phyloP scores from a whole-genome alignment of 1,139 yeast genomes.

The Yamadazyma trypodendri region DNA sequence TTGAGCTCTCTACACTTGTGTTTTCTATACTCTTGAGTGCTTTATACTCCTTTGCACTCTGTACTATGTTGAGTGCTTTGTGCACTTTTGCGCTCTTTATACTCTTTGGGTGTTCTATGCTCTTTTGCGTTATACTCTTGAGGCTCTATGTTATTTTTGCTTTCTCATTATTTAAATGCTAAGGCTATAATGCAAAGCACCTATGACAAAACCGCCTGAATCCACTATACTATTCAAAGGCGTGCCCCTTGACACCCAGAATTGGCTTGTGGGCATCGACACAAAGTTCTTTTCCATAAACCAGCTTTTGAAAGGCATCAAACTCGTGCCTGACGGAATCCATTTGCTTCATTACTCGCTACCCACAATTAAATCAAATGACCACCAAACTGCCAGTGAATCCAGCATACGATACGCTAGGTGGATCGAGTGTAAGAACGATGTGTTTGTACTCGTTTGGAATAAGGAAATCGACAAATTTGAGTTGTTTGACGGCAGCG shows the following conservation, averaged over 20 bases:
- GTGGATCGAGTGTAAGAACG: constrained; percentile 27
- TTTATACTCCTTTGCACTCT: too few relatives aligned
- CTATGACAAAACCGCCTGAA: constrained; percentile 20
- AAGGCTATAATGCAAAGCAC: too few relatives aligned
- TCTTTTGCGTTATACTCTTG: too few relatives aligned
- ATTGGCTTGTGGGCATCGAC: constrained; percentile 30
- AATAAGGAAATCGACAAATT: constrained; percentile 20
- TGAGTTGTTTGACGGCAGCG: constrained; percentile 16
- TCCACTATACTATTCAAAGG: constrained; percentile 21
- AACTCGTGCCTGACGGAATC: constrained; percentile 25
- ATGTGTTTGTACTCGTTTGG: constrained; percentile 24
- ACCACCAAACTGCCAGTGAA: constrained; percentile 3
- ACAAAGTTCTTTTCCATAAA: constrained; percentile 26
- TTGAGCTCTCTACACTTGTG: too few relatives aligned
- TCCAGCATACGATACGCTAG: constrained; percentile 25
- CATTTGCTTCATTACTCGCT: constrained; percentile 30
- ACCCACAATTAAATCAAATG: constrained; percentile 13
- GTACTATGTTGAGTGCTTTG: too few relatives aligned
- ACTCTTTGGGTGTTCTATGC: too few relatives aligned
- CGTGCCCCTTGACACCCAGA: constrained; percentile 17
- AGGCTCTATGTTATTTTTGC: too few relatives aligned
- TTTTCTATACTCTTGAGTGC: too few relatives aligned
- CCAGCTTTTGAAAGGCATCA: constrained; percentile 24
- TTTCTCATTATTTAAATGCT: too few relatives aligned
- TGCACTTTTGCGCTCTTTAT: too few relatives aligned